Evolutionary conservation across 495 filamentous ascomycete genomes (phyloP), one percentile per base, ranked within the genome.

Genomic region (Sporormia fimetaria): DNA sequence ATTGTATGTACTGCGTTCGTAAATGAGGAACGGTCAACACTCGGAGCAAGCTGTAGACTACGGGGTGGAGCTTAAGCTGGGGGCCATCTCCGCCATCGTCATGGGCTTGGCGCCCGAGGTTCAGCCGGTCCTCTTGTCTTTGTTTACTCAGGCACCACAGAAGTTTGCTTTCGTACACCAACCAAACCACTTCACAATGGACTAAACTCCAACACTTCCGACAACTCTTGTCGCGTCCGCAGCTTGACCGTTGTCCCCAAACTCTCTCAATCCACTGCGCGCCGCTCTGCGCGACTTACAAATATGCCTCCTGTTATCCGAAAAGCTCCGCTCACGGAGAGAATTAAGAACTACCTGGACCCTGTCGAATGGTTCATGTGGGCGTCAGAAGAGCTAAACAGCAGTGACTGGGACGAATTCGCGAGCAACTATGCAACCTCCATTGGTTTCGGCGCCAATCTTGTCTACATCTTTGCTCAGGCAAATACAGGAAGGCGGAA

Each of bases 351-450:
- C 32, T 76, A 77, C 58, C 66, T 98, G 22, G 86, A 96, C 53
- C 87, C 86, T 16, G 70, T 80, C 58, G 90, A 98, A 62, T 81
- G 86, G 57, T 66, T 90, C 24, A 71, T 96, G 15, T 88, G 81
- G 78, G 60, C 93, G 2, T 92, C 83, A 1, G 87, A 94, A 53
- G 81, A 88, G 61, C 68, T 95, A 43, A 85, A 94, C 55, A 79
- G 81, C 1, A 72, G 79, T 49, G 83, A 92, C 37, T 93, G 84
- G 82, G 81, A 94, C 51, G 80, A 87, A 34, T 65, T 73, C 40
- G 68, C 78, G 43, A 81, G 84, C 46, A 62, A 71, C 14, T 80
- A 82, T 64, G 81, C 82, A 10, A 69, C 73, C 1, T 73, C 81
- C 23, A 64, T 94, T 18, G 90, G 86, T 0, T 46, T 94, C 16